Evolutionary conservation across 352 stramenopile genomes (phyloP), one percentile per base, ranked within the genome.

Genomic region (Globisporangium viniferum): DNA sequence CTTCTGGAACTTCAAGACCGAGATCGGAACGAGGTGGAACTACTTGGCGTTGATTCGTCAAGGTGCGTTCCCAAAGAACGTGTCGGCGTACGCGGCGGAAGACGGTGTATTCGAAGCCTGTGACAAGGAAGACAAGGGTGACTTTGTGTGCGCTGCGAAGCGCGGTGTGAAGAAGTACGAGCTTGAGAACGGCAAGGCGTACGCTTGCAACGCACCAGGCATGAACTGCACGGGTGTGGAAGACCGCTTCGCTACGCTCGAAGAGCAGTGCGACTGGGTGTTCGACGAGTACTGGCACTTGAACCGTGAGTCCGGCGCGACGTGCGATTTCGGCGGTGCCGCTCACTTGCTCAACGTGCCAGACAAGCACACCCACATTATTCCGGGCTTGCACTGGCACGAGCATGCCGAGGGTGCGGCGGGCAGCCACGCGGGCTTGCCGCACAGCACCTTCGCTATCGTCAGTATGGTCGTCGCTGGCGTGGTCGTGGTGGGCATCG

Each of bases 1-100:
- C 81, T 98, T 98, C 71, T 98, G 92, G 94, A 98, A 98, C 71
- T 98, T 98, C 76, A 91, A 96, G 68, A 98, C 92, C 1, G 94
- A 98, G 73, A 73, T 98, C 14, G 90, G 91, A 46, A 84, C 88
- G 22, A 78, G 84, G n/a, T 98, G 94, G 94, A 92, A 88, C 59
- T 98, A 97, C 67, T 78, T 98, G 67, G 69, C 81, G 44, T 70
- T 91, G 24, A 71, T 86, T 59, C 81, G 80, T 39, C 33, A 79
- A n/a, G 85, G 86, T 10, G 74, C 72, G 15, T 89, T 94, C 70
- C 86, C 86, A 3, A 90, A 89, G 66, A 92, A 92, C 65, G 79
- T 94, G 46, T 90, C 81, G 29, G 73, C 73, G 54, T 93, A 92
- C 67, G 59, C 56, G 27, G 63, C 70, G 10, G 67, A 84, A n/a